Percentiles rank a stretch among this genome's conserved stretches.
Evolutionary conservation across 176 grass and related monocot species (phyloP).

Genomic region (Musa schizocarpa): DNA sequence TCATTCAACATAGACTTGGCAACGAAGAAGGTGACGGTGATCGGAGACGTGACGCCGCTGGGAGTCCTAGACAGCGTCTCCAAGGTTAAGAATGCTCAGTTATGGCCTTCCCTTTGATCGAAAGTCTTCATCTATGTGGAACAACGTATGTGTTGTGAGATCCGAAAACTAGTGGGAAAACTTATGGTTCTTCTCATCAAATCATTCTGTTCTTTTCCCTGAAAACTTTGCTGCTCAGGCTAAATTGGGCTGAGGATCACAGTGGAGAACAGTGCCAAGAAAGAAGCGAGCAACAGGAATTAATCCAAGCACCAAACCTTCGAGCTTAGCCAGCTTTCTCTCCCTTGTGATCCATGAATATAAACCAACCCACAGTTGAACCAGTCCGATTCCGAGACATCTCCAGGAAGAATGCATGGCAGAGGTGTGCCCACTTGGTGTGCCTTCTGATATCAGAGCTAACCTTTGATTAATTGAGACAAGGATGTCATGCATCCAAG

Average conservation of each 20-base stretch:
- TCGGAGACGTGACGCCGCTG: conserved; percentile 72
- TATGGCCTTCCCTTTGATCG: conserved; percentile 50
- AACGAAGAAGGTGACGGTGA: conserved; percentile 81
- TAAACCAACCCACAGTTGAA: too few relatives aligned
- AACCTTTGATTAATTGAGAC: too few relatives aligned
- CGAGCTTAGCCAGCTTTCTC: too few relatives aligned
- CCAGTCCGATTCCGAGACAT: too few relatives aligned
- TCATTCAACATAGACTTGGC: conserved; percentile 80
- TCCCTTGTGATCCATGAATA: too few relatives aligned
- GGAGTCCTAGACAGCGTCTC: conserved; percentile 71
- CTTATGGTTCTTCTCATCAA: neutral
- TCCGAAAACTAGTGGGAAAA: neutral
- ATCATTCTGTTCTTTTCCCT: neutral
- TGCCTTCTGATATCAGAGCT: too few relatives aligned
- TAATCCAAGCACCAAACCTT: too few relatives aligned
- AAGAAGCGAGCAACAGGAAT: neutral
- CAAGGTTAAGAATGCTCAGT: conserved; percentile 80
- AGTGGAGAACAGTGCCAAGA: neutral
- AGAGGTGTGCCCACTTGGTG: too few relatives aligned
- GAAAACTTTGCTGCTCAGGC: neutral
- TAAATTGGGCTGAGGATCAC: neutral
- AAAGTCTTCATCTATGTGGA: neutral
- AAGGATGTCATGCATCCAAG: too few relatives aligned
- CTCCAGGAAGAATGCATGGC: too few relatives aligned
- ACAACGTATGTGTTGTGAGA: too few relatives aligned